A percentile compares a stretch with the other conserved stretches of the same genome.
Conservation (phyloP, 257 asterid genomes). For the Solanum dulcamara region DNA sequence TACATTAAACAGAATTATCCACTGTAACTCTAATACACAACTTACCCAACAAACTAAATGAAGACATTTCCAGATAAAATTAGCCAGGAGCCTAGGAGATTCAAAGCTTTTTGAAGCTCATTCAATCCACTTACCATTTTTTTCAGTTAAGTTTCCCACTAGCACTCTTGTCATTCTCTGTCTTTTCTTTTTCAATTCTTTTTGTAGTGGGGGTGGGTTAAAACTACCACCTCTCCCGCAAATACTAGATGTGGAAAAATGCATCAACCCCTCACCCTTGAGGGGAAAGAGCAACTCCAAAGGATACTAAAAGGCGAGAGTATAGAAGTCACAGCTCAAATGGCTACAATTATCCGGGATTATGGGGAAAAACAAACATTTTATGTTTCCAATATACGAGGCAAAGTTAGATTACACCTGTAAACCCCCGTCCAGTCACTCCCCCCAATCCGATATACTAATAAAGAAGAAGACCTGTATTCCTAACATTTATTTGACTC, state of each 20-base stretch:
- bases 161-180: not conserved
- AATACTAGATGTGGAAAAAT: not conserved
- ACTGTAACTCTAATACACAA: not conserved
- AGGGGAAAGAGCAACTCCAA: not conserved
- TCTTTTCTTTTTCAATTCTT: not conserved
- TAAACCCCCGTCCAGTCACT: not conserved
- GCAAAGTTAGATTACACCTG: not conserved
- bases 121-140: not conserved
- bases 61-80: not conserved
- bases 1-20: not conserved
- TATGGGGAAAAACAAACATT: not conserved
- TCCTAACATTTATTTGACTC: not conserved
- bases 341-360: not conserved
- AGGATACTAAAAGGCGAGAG: not conserved
- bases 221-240: not conserved
- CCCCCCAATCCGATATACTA: not conserved
- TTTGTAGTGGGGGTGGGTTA: not conserved
- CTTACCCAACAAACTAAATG: not conserved
- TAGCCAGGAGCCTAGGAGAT: not conserved
- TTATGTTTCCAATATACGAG: not conserved
- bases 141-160: not conserved
- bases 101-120: not conserved
- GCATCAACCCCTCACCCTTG: not conserved
- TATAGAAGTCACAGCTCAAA: not conserved
- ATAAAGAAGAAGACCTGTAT: not conserved